phyloP scores from a whole-genome alignment of 345 rosid genomes.

The Trapa incisa region DNA sequence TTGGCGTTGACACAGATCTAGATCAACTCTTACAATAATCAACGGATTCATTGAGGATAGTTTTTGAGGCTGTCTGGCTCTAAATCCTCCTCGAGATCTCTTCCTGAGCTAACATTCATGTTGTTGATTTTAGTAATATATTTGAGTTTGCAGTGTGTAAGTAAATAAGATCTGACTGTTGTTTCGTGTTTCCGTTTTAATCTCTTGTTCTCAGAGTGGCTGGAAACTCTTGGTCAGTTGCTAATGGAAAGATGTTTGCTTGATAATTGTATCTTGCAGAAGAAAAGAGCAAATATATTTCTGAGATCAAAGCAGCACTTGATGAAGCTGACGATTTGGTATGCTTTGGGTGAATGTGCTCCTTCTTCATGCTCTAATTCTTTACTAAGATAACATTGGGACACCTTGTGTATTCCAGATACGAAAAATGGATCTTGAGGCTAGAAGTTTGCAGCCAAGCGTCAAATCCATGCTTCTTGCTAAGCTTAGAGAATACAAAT shows the following conservation, averaged over 20 bases:
- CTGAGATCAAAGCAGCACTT: conserved; percentile 55
- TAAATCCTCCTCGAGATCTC: background rate
- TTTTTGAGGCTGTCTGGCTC: background rate
- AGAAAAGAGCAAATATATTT: conserved; percentile 39
- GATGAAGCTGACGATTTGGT: conserved; percentile 89
- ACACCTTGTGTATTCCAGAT: conserved; percentile 24
- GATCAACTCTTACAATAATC: background rate
- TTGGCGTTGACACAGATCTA: background rate
- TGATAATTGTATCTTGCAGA: conserved; percentile 23
- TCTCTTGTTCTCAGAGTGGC: background rate
- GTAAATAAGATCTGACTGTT: background rate
- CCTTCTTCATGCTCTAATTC: background rate
- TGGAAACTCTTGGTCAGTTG: background rate
- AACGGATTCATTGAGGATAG: background rate
- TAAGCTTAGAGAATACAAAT: conserved; percentile 75
- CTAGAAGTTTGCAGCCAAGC: conserved; percentile 70
- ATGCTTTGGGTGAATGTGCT: background rate
- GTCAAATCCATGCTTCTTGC: conserved; percentile 74
- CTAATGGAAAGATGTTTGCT: background rate
- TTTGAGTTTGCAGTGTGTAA: background rate
- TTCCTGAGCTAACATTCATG: background rate
- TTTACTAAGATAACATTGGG: background rate
- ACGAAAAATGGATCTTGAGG: conserved; percentile 87
- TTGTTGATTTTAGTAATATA: background rate
- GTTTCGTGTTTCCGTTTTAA: background rate